Evolutionary conservation across 257 asterid genomes (phyloP).

Genomic region (Cinchona pubescens): DNA sequence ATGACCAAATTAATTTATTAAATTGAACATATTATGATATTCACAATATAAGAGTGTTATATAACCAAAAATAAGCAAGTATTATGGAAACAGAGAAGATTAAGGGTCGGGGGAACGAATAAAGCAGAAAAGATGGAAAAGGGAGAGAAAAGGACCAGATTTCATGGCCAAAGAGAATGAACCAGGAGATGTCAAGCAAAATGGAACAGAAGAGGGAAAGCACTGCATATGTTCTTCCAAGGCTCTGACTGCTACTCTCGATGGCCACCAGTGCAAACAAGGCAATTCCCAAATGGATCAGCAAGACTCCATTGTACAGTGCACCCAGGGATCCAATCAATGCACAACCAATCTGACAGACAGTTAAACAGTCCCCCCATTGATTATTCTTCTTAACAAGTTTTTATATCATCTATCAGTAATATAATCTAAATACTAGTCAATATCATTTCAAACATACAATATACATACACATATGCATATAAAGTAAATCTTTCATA

Average conservation of each 20-base stretch:
- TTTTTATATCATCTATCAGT: background rate
- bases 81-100: background rate
- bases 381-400: background rate
- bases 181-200: slow-evolving; percentile 77
- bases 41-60: background rate
- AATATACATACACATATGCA: no score
- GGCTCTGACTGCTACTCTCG: slow-evolving; percentile 89
- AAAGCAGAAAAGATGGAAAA: background rate
- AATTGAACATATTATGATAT: background rate
- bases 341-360: slow-evolving; percentile 66
- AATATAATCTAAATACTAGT: no score
- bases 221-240: slow-evolving; percentile 79
- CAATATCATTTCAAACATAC: no score
- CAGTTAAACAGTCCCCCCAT: background rate
- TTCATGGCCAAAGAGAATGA: slow-evolving; percentile 61
- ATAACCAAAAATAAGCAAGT: background rate
- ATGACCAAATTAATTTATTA: background rate
- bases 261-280: slow-evolving; percentile 89
- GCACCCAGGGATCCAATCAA: slow-evolving; percentile 92
- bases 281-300: slow-evolving; percentile 63
- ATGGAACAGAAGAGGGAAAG: slow-evolving; percentile 75
- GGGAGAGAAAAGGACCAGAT: slow-evolving; percentile 46
- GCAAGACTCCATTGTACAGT: slow-evolving; percentile 67
- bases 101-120: background rate
- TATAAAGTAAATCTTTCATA: no score